phyloP scores from a whole-genome alignment of 768 basidiomycete species.

The Pleurotus salmoneostramineus region DNA sequence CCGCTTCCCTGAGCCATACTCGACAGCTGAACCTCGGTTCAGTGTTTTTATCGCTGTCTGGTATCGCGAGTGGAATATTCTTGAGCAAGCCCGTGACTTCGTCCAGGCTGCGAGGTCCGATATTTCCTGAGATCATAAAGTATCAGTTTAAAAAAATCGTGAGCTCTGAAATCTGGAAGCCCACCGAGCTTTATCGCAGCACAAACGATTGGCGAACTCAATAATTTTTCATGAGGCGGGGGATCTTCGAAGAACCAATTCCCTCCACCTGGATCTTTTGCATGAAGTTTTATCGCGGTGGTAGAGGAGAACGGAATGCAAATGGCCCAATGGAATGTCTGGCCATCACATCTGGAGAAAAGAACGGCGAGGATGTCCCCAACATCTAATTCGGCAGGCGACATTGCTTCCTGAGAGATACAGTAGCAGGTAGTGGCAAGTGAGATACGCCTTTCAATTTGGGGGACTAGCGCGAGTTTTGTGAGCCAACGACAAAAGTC shows the following conservation, averaged over 20 bases:
- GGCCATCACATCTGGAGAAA: slow-evolving; percentile 1
- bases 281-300: neutral
- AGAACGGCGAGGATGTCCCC: slow-evolving; percentile 2
- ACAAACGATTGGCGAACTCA: neutral
- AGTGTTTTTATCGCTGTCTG: neutral
- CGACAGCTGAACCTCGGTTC: slow-evolving; percentile 10
- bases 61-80: slow-evolving; percentile 8
- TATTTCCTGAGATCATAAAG: neutral
- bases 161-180: neutral
- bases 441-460: too few relatives aligned
- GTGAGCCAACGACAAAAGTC: too few relatives aligned
- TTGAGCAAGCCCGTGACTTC: slow-evolving; percentile 3
- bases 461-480: too few relatives aligned
- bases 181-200: slow-evolving; percentile 4
- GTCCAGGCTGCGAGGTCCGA: neutral
- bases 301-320: neutral
- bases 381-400: neutral
- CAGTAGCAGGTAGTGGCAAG: too few relatives aligned
- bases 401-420: neutral
- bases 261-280: neutral
- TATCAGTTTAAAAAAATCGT: neutral
- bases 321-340: slow-evolving; percentile 4
- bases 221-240: neutral
- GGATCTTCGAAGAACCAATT: slow-evolving; percentile 7
- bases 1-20: slow-evolving; percentile 14